A percentile compares a stretch with the other conserved stretches of the same genome.
Evolutionary conservation across 1,284 basidiomycete genomes (phyloP).

Genomic region (Neotropicomus parvogracilis): DNA sequence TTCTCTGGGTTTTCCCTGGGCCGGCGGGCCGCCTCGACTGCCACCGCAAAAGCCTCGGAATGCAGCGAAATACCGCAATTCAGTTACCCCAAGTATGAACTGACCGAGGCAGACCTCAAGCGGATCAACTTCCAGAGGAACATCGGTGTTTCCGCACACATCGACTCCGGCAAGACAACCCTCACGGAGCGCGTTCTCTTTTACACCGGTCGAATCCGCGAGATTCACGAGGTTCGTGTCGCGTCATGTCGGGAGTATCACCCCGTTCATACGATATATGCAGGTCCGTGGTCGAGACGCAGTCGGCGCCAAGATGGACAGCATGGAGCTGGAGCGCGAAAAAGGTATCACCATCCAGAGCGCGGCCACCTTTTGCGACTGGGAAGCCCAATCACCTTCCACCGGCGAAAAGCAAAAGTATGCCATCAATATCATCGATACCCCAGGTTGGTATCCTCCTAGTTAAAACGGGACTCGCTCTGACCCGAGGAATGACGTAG

Average conservation of each 20-base stretch:
- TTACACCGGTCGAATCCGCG: conserved; percentile 94
- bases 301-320: conserved; percentile 99
- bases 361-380: conserved; percentile 97
- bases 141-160: conserved; percentile 87
- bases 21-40: conserved; percentile 31
- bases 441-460: conserved; percentile 65
- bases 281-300: conserved; percentile 89
- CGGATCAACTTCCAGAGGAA: conserved; percentile 70
- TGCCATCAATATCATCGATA: conserved; percentile 98
- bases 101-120: conserved; percentile 56
- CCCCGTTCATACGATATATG: background rate
- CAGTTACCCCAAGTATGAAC: conserved; percentile 38
- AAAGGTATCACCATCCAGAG: conserved; percentile 99
- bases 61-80: conserved; percentile 12
- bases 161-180: conserved; percentile 98
- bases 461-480: background rate
- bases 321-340: conserved; percentile 98
- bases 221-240: conserved; percentile 88
- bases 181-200: conserved; percentile 96
- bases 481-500: conserved; percentile 36
- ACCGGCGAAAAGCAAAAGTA: conserved; percentile 76
- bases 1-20: conserved; percentile 2
- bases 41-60: conserved; percentile 13
- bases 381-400: conserved; percentile 72
- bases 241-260: background rate